Evolutionary conservation across 1,284 basidiomycete genomes (phyloP).

Genomic region (Gymnopus androsaceus): DNA sequence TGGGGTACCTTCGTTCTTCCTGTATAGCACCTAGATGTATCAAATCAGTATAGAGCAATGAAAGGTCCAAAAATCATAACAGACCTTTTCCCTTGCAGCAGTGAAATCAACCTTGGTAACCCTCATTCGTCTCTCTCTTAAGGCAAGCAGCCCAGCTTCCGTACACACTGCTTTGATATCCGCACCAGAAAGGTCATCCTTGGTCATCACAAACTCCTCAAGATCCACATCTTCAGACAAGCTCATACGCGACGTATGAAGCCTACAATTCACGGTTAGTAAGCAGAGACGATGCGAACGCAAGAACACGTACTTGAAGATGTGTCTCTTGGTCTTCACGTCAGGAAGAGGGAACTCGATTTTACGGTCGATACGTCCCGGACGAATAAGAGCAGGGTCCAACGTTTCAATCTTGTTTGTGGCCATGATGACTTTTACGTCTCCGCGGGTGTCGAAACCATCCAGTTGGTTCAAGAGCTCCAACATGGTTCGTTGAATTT

Average conservation of each 20-base stretch:
- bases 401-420: constrained; percentile 94
- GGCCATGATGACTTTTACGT: constrained; percentile 97
- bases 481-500: constrained; percentile 99
- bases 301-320: constrained; percentile 73
- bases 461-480: constrained; percentile 98
- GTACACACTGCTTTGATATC: constrained; percentile 99
- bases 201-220: constrained; percentile 94
- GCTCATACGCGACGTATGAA: constrained; percentile 97
- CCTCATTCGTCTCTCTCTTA: constrained; percentile 94
- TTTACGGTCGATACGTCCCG: constrained; percentile 98
- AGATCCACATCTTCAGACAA: constrained; percentile 90
- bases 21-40: constrained; percentile 71
- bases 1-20: constrained; percentile 92
- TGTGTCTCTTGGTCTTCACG: constrained; percentile 96
- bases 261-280: constrained; percentile 39
- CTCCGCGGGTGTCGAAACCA: constrained; percentile 98
- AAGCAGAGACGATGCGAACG: constrained; percentile 2
- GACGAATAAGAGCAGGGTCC: constrained; percentile 96
- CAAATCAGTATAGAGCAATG: constrained; percentile 18
- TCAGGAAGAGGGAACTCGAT: constrained; percentile 96
- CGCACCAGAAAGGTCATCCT: constrained; percentile 95
- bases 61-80: not conserved
- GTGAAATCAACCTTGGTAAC: constrained; percentile 94
- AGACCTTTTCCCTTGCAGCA: constrained; percentile 84
- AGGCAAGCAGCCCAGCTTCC: constrained; percentile 92